Evolutionary conservation across 2,329 filamentous ascomycete species (phyloP), one percentile per base, ranked within the genome.

Genomic region (Thielaviopsis euricoi): DNA sequence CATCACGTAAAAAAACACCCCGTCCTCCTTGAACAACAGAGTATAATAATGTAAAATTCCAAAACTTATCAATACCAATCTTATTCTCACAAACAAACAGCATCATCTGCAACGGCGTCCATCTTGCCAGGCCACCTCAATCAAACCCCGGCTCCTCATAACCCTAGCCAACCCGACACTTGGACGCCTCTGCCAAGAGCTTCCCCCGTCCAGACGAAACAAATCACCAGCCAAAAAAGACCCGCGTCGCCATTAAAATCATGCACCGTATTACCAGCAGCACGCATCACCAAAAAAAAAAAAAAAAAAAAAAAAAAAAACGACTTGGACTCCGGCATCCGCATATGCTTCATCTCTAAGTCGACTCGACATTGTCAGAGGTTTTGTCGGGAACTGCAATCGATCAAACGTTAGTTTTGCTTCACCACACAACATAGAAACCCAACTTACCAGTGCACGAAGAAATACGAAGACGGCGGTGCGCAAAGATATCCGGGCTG

Each of bases 391-490:
- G 25, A 56, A 33, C 49, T 40, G n/a, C 25, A 23, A 37, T 26
- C 19, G 48, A 46, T 46, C 53, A 56, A 21, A 7, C 25, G 17
- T 56, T 12, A 23, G 17, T 23, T 50, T 21, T 22, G 6, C 33
- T 25, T 37, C 19, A 10, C 6, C 29, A 29, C 22, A n/a, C n/a
- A 29, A 52, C 13, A 52, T 10, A 52, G 10, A 10, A 15, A 23
- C 17, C 17, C 13, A 51, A 52, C 58, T 57, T 46, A 57, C 58
- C 46, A 43, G 37, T 46, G 51, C 58, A 60, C 23, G 58, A 52
- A 29, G 58, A 52, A 52, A 60, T 57, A n/a, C 55, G 58, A 2
- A 57, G 52, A 23, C 55, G 46, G 21, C 52, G 58, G 29, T 60
- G 58, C 10, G 58, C 29, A 55, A 50, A 52, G 22, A 60, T 55